These are phyloP conservation scores for Lachnellula occidentalis DNA, from an alignment of 2,329 filamentous ascomycete species.

Conservation along the genomic window DNA sequence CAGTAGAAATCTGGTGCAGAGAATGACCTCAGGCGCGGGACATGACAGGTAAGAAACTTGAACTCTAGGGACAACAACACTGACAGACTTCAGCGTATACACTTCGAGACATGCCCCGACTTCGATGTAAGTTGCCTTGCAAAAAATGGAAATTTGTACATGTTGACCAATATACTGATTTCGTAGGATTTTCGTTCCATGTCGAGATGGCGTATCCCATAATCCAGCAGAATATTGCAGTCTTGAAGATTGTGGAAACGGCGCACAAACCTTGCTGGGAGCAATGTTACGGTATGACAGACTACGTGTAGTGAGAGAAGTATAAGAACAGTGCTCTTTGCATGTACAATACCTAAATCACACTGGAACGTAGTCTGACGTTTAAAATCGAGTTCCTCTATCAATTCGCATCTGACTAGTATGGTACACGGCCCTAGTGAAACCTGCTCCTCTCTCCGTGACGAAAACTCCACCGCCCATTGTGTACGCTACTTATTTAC, in stretches of 20 bases:
- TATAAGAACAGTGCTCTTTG: background rate
- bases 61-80: slow-evolving; percentile 30
- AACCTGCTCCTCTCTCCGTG: slow-evolving; percentile 17
- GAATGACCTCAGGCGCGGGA: slow-evolving; percentile 59
- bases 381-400: slow-evolving; percentile 14
- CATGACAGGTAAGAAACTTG: slow-evolving; percentile 43
- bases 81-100: slow-evolving; percentile 45
- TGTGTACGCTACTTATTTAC: slow-evolving; percentile 15
- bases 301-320: slow-evolving; percentile 22
- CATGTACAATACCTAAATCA: background rate
- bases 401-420: slow-evolving; percentile 28
- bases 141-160: background rate
- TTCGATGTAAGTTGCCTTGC: slow-evolving; percentile 45
- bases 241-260: slow-evolving; percentile 52
- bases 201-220: slow-evolving; percentile 57
- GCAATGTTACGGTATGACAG: slow-evolving; percentile 37
- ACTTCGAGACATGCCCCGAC: slow-evolving; percentile 54
- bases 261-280: slow-evolving; percentile 44
- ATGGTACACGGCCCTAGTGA: slow-evolving; percentile 27
- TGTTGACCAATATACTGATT: background rate
- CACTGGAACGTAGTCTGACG: background rate
- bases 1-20: slow-evolving; percentile 39
- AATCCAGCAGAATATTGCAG: slow-evolving; percentile 58
- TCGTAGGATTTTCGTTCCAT: slow-evolving; percentile 54
- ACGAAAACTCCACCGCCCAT: slow-evolving; percentile 1